phyloP scores from a whole-genome alignment of 2,329 filamentous ascomycete genomes.

The Aureobasidium namibiae region DNA sequence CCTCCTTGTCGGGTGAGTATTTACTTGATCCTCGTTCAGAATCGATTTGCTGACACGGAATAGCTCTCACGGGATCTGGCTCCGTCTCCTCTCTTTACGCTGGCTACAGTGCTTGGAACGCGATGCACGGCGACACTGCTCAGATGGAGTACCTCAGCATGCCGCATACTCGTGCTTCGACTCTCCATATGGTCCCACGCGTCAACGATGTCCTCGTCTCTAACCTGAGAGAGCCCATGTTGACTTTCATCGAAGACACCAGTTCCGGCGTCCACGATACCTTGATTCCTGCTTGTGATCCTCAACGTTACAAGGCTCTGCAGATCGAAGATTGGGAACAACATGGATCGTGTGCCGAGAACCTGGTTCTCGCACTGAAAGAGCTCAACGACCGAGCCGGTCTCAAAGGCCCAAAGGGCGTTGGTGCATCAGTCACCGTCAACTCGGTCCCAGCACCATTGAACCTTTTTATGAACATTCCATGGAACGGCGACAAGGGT shows the following conservation, averaged over 20 bases:
- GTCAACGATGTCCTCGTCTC: slow-evolving; percentile 36
- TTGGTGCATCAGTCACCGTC: slow-evolving; percentile 41
- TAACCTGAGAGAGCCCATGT: slow-evolving; percentile 38
- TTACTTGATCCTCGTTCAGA: neutral
- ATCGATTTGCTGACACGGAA: neutral
- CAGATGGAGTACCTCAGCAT: slow-evolving; percentile 41
- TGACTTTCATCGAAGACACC: slow-evolving; percentile 39
- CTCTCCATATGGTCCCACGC: slow-evolving; percentile 33
- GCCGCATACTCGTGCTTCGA: slow-evolving; percentile 35
- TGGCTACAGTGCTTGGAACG: slow-evolving; percentile 40
- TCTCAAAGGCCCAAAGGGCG: slow-evolving; percentile 36
- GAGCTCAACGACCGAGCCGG: slow-evolving; percentile 40
- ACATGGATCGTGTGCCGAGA: slow-evolving; percentile 41
- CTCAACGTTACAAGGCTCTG: slow-evolving; percentile 33
- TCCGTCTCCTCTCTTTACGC: slow-evolving; percentile 41
- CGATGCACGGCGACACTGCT: slow-evolving; percentile 26
- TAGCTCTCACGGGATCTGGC: slow-evolving; percentile 39
- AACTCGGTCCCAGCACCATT: slow-evolving; percentile 40
- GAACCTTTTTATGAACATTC: slow-evolving; percentile 42
- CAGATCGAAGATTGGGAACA: slow-evolving; percentile 36
- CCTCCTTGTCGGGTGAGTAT: slow-evolving; percentile 32
- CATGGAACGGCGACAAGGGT: slow-evolving; percentile 32
- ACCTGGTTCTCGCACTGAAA: slow-evolving; percentile 40
- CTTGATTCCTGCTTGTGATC: slow-evolving; percentile 40
- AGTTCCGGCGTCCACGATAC: slow-evolving; percentile 39